phyloP scores from a whole-genome alignment of 148 eudicot species.

The Camellia sinensis region DNA sequence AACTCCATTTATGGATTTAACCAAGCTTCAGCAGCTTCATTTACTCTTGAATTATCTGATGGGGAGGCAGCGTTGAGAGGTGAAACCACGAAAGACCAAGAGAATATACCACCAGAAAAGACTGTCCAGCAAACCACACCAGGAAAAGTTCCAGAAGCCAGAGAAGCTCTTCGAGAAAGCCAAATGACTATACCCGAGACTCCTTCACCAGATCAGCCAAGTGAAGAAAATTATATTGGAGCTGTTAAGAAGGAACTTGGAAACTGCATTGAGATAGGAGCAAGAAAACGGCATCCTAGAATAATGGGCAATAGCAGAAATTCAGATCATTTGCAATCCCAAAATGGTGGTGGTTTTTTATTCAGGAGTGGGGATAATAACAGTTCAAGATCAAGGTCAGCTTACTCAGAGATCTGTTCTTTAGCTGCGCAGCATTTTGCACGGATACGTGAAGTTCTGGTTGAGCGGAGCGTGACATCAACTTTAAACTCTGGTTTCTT shows the following conservation, averaged over 20 bases:
- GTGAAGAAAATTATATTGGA: slow-evolving; percentile 51
- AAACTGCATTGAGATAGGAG: slow-evolving; percentile 66
- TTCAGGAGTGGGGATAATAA: slow-evolving; percentile 45
- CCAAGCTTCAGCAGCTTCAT: slow-evolving; percentile 50
- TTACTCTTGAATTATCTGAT: slow-evolving; percentile 71
- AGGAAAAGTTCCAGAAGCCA: slow-evolving; percentile 64
- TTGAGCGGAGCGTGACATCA: slow-evolving; percentile 88
- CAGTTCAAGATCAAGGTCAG: slow-evolving; percentile 60
- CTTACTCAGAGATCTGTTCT: slow-evolving; percentile 81
- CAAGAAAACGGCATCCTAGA: slow-evolving; percentile 72
- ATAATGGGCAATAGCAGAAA: slow-evolving; percentile 44
- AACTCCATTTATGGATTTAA: slow-evolving; percentile 32
- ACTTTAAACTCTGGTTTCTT: slow-evolving; percentile 83
- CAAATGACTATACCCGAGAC: slow-evolving; percentile 94
- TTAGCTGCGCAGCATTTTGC: slow-evolving; percentile 93
- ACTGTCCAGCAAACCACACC: slow-evolving; percentile 71
- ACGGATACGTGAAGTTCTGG: slow-evolving; percentile 85
- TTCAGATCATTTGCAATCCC: slow-evolving; percentile 34
- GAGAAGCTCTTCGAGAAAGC: slow-evolving; percentile 66
- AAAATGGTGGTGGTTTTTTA: slow-evolving; percentile 49
- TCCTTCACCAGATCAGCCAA: slow-evolving; percentile 93
- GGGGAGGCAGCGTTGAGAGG: slow-evolving; percentile 34
- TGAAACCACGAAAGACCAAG: slow-evolving; percentile 59
- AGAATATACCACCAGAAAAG: slow-evolving; percentile 74
- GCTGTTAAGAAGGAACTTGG: slow-evolving; percentile 85